Evolutionary conservation across 1,139 yeast species (phyloP).

Genomic region (Dujonia santamariae): DNA sequence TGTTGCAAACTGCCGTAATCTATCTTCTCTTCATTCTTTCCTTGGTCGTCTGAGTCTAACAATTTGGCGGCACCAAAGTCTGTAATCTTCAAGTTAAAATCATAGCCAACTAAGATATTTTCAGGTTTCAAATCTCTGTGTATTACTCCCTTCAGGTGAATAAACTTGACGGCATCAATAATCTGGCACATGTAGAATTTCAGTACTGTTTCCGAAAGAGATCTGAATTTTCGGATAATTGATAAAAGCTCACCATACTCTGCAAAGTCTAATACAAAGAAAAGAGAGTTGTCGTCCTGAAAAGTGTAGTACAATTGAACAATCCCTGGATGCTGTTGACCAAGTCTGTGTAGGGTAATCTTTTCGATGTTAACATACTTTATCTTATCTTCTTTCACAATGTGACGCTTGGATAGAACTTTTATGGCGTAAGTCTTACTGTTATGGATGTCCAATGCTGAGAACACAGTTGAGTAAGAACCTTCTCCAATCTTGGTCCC

Average conservation of each 20-base stretch:
- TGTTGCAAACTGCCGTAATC: slow-evolving; percentile 32
- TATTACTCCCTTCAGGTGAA: slow-evolving; percentile 81
- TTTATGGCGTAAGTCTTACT: slow-evolving; percentile 68
- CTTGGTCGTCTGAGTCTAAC: slow-evolving; percentile 44
- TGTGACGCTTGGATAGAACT: slow-evolving; percentile 68
- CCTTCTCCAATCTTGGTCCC: slow-evolving; percentile 79
- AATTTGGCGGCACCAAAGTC: slow-evolving; percentile 98
- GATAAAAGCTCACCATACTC: slow-evolving; percentile 74
- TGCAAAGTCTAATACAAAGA: slow-evolving; percentile 76
- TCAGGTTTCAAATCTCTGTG: slow-evolving; percentile 97
- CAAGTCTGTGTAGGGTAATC: slow-evolving; percentile 67
- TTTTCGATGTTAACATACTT: slow-evolving; percentile 79
- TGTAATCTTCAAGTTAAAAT: slow-evolving; percentile 84
- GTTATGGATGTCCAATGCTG: slow-evolving; percentile 61
- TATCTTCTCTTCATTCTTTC: slow-evolving; percentile 29
- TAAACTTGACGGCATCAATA: slow-evolving; percentile 79
- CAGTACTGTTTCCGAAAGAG: slow-evolving; percentile 72
- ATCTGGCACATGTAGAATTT: slow-evolving; percentile 76
- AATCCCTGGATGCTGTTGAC: slow-evolving; percentile 63
- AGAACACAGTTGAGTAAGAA: slow-evolving; percentile 71
- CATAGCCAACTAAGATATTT: slow-evolving; percentile 75
- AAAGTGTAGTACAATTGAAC: slow-evolving; percentile 74
- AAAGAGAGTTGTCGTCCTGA: slow-evolving; percentile 70
- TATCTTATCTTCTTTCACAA: slow-evolving; percentile 75
- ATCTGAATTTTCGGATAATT: slow-evolving; percentile 71